Percentiles rank a stretch among this genome's conserved stretches.
phyloP scores from a whole-genome alignment of 108 stramenopile species.

The Skeletonema potamos region DNA sequence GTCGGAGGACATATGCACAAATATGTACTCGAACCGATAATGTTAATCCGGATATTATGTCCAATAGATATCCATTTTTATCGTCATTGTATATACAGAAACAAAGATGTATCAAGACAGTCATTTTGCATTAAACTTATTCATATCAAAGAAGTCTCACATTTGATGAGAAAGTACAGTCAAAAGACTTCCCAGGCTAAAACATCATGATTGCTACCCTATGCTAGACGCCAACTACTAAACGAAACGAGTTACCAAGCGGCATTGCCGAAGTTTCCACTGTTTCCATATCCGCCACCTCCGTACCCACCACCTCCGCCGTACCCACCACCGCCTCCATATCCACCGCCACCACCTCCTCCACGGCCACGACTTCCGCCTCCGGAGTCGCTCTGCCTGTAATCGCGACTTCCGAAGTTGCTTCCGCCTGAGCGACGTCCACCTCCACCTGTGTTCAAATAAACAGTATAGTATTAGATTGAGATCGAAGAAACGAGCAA shows the following conservation, averaged over 20 bases:
- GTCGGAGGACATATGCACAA: too few species aligned
- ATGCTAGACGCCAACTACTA: neutral
- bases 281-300: slow-evolving; percentile 28
- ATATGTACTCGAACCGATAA: too few species aligned
- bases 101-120: neutral
- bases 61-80: too few species aligned
- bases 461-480: neutral
- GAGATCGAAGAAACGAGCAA: neutral
- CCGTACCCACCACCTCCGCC: slow-evolving; percentile 28
- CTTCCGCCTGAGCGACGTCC: slow-evolving; percentile 36
- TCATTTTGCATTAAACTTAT: neutral
- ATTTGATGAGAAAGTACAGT: neutral
- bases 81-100: neutral
- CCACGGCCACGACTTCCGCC: slow-evolving; percentile 27
- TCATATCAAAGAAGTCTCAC: neutral
- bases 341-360: slow-evolving; percentile 16
- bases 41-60: too few species aligned
- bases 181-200: neutral
- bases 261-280: slow-evolving; percentile 56
- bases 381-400: slow-evolving; percentile 22
- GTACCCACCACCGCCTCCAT: slow-evolving; percentile 23
- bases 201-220: slow-evolving; percentile 2
- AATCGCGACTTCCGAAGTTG: slow-evolving; percentile 56
- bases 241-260: slow-evolving; percentile 44
- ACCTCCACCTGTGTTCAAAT: slow-evolving; percentile 37